Evolutionary conservation across 2,329 filamentous ascomycete species (phyloP), one percentile per base, ranked within the genome.

Genomic region (Penicillium sp.): DNA sequence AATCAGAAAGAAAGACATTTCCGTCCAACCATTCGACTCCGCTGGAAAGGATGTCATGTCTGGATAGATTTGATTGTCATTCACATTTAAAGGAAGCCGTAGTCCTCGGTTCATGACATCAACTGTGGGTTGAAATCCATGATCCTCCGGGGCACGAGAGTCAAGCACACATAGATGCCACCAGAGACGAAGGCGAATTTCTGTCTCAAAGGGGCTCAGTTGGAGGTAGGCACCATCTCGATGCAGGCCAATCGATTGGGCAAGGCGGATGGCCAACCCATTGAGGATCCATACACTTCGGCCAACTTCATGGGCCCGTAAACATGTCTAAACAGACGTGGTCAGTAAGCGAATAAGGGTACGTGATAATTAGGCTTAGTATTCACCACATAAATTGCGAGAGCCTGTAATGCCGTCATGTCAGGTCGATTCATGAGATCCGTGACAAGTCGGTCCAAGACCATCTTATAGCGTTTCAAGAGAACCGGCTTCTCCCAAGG

Each of bases 101-200:
- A 62, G 21, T 30, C 40, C 60, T 8, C 53, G 59, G 47, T 62
- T 76, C 58, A 77, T 75, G 0, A 83, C 83, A 64, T 86, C 83
- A 60, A 82, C 82, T 0, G 81, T 81, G 5, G 82, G 79, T 60
- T 84, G 81, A 49, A 80, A 82, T 2, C 82, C 82, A 62, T 85
- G 81, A 58, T 85, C 81, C 63, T 86, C 83, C 0, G 81, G 80
- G 2, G 82, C 77, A 52, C 83, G 72, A 2, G 78, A 75, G 61
- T 87, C 83, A 7, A 56, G 48, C 7, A 56, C 55, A n/a, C 55
- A 56, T 2, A 85, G 67, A 58, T 82, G 78, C 80, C 82, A 86
- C 83, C 83, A 86, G 5, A 84, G 68, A 28, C 83, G 73, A 58
- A 83, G 74, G 20, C 83, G 74, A 73, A 84, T 82, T 65, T 87